phyloP scores from a whole-genome alignment of 345 rosid species.

The Dimocarpus longan region DNA sequence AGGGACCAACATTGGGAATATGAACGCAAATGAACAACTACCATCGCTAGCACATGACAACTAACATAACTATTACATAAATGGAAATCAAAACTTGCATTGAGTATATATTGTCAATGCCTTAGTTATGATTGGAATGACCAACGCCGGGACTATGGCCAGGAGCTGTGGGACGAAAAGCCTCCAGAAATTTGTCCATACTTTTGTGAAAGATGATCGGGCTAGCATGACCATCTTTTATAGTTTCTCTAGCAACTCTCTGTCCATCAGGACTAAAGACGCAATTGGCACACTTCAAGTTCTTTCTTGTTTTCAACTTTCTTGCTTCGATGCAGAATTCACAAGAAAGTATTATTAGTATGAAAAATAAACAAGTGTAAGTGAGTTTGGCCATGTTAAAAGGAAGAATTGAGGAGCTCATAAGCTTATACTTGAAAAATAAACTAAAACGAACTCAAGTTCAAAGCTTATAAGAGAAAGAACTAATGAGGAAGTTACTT shows the following conservation, averaged over 20 bases:
- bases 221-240: neutral
- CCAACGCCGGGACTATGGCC: conserved; percentile 75
- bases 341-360: conserved; percentile 41
- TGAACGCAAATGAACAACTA: no score
- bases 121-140: conserved; percentile 40
- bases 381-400: conserved; percentile 37
- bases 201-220: conserved; percentile 7
- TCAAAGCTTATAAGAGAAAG: neutral
- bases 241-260: conserved; percentile 4
- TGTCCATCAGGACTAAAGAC: conserved; percentile 11
- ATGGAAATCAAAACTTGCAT: neutral
- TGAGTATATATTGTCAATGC: neutral
- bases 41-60: no score
- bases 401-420: neutral
- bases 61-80: neutral
- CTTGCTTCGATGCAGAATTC: conserved; percentile 46
- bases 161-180: conserved; percentile 54
- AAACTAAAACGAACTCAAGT: neutral
- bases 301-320: conserved; percentile 23
- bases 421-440: neutral
- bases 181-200: conserved; percentile 27
- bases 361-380: conserved; percentile 37
- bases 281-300: conserved; percentile 16
- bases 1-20: no score
- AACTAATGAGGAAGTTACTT: neutral